phyloP scores from a whole-genome alignment of 2,329 filamentous ascomycete species.

The Coniochaeta sp. region DNA sequence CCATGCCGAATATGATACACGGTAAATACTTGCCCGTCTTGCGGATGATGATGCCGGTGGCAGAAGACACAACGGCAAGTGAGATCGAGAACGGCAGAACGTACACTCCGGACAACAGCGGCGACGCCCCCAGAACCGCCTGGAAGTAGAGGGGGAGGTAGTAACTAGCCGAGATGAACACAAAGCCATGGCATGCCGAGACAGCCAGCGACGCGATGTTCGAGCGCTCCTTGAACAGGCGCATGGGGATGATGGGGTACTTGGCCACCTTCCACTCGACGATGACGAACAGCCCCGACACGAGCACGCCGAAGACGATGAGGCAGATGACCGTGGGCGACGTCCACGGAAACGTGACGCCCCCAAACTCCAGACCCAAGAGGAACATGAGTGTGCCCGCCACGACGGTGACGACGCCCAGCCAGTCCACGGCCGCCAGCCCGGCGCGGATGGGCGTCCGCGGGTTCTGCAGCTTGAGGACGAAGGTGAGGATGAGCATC shows the following conservation, averaged over 20 bases:
- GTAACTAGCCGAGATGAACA: slow-evolving; percentile 60
- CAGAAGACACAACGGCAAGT: slow-evolving; percentile 35
- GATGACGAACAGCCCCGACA: slow-evolving; percentile 45
- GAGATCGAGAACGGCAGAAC: slow-evolving; percentile 53
- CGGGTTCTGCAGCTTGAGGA: slow-evolving; percentile 61
- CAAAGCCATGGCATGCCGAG: slow-evolving; percentile 39
- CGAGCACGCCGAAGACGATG: slow-evolving; percentile 49
- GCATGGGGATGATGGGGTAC: slow-evolving; percentile 63
- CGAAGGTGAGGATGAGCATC: slow-evolving; percentile 52
- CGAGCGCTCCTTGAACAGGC: slow-evolving; percentile 48
- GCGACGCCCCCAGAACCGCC: slow-evolving; percentile 53
- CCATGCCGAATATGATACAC: slow-evolving; percentile 45
- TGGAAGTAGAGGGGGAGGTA: slow-evolving; percentile 72
- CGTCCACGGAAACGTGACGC: slow-evolving; percentile 53
- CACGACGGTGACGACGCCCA: slow-evolving; percentile 55
- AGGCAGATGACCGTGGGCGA: slow-evolving; percentile 57
- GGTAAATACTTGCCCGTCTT: slow-evolving; percentile 53
- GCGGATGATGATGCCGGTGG: slow-evolving; percentile 34
- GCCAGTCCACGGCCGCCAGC: slow-evolving; percentile 53
- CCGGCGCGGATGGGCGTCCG: slow-evolving; percentile 55
- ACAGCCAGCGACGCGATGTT: slow-evolving; percentile 49
- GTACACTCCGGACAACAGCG: slow-evolving; percentile 54
- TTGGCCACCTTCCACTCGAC: slow-evolving; percentile 58
- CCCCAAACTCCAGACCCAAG: slow-evolving; percentile 63
- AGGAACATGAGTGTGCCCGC: slow-evolving; percentile 63